Conservation (phyloP, 2,329 filamentous ascomycete genomes). For the Fusarium poae region DNA sequence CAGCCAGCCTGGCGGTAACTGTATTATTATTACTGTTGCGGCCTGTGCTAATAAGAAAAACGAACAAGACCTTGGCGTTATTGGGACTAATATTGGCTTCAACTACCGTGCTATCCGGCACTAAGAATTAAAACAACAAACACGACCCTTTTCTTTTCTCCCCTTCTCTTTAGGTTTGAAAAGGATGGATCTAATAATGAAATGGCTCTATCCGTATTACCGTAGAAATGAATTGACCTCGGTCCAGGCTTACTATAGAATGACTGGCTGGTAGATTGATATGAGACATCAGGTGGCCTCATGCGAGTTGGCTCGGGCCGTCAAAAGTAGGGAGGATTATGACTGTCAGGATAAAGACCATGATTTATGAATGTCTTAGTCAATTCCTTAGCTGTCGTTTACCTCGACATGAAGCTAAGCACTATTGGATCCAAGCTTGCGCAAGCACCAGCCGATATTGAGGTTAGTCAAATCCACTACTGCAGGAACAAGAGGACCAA, state of each 20-base stretch:
- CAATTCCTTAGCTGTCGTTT: conserved; percentile 11
- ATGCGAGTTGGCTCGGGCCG: conserved; percentile 6
- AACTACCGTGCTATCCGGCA: conserved; percentile 41
- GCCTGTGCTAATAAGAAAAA: background rate
- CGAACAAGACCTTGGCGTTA: conserved; percentile 22
- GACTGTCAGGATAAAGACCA: background rate
- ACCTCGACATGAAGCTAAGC: conserved; percentile 10
- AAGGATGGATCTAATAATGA: conserved; percentile 1
- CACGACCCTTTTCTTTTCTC: conserved; percentile 5
- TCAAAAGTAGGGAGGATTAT: background rate
- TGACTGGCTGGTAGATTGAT: background rate
- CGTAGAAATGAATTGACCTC: background rate
- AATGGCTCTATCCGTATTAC: background rate
- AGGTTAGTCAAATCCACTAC: conserved; percentile 44
- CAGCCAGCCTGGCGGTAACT: conserved; percentile 41
- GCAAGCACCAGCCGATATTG: conserved; percentile 26
- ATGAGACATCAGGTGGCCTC: conserved; percentile 13
- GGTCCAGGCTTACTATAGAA: background rate
- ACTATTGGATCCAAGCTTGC: conserved; percentile 12
- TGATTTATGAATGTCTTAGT: background rate
- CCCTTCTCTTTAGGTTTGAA: background rate
- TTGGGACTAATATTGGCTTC: conserved; percentile 27
- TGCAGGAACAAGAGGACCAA: conserved; percentile 44
- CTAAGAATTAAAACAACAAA: conserved; percentile 8
- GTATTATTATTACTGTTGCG: background rate